phyloP scores from a whole-genome alignment of 2,329 filamentous ascomycete species.

The Colletotrichum godetiae region DNA sequence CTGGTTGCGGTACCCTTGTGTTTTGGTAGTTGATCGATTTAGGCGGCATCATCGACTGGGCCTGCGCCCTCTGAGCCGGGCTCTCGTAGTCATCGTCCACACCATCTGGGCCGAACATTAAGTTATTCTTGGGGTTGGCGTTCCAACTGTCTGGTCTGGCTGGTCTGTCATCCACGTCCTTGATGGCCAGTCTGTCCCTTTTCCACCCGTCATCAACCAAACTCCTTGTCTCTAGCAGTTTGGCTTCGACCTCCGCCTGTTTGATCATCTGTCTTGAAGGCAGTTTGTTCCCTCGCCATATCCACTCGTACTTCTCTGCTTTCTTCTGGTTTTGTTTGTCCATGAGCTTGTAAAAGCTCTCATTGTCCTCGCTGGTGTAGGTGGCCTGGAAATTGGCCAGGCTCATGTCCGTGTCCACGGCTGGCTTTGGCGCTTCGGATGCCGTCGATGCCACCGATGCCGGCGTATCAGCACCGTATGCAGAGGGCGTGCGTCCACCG shows the following conservation, averaged over 20 bases:
- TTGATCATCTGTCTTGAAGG: constrained; percentile 81
- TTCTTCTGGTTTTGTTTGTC: constrained; percentile 90
- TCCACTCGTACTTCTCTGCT: constrained; percentile 87
- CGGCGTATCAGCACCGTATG: constrained; percentile 81
- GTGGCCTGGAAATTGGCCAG: constrained; percentile 88
- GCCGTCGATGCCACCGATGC: constrained; percentile 61
- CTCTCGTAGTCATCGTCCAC: constrained; percentile 71
- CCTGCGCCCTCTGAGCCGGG: constrained; percentile 74
- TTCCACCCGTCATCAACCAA: constrained; percentile 67
- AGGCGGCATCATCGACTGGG: constrained; percentile 77
- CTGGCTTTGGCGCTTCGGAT: constrained; percentile 52
- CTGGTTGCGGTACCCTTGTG: constrained; percentile 76
- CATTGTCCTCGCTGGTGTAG: constrained; percentile 98
- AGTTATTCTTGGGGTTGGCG: constrained; percentile 77
- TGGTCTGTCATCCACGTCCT: constrained; percentile 76
- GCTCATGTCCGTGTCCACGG: constrained; percentile 81
- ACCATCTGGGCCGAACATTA: constrained; percentile 87
- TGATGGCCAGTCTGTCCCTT: constrained; percentile 70
- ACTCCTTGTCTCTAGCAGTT: constrained; percentile 57
- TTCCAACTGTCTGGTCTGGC: constrained; percentile 84
- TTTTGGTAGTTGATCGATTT: constrained; percentile 85
- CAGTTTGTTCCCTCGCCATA: constrained; percentile 90
- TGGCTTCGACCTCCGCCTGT: constrained; percentile 71
- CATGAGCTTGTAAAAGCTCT: constrained; percentile 92
- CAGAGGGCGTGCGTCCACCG: constrained; percentile 68